A percentile compares a stretch with the other conserved stretches of the same genome.
These are phyloP conservation scores for Boletus vermiculosoides DNA, from an alignment of 768 basidiomycete genomes.

Conservation along the genomic window DNA sequence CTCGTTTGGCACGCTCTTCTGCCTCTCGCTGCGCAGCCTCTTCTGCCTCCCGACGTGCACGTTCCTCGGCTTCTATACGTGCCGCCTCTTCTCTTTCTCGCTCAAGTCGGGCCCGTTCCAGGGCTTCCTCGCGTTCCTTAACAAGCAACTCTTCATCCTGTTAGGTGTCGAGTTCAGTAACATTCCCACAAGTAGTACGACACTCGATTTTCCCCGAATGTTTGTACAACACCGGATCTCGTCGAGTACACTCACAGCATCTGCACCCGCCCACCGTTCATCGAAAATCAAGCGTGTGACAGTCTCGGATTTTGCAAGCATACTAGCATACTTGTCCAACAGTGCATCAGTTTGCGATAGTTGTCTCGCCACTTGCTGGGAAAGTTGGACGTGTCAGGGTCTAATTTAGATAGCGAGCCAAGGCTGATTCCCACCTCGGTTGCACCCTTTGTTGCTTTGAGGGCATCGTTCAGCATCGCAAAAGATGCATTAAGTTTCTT, in stretches of 20 bases:
- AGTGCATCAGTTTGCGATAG: slow-evolving; percentile 70
- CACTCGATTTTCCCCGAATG: background rate
- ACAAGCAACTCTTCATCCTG: slow-evolving; percentile 63
- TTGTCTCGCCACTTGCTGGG: slow-evolving; percentile 63
- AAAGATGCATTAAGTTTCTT: slow-evolving; percentile 73
- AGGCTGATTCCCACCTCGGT: slow-evolving; percentile 54
- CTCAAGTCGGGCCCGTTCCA: slow-evolving; percentile 33
- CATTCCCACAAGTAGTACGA: background rate
- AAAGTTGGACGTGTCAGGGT: background rate
- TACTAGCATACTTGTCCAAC: slow-evolving; percentile 70
- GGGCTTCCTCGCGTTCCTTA: slow-evolving; percentile 39
- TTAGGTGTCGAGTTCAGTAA: background rate
- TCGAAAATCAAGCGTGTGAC: slow-evolving; percentile 70
- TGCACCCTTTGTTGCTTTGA: slow-evolving; percentile 61
- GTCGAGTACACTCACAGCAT: slow-evolving; percentile 48
- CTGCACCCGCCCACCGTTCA: slow-evolving; percentile 73
- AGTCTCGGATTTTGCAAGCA: slow-evolving; percentile 69
- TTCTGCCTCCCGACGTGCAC: slow-evolving; percentile 29
- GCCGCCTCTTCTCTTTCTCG: slow-evolving; percentile 36
- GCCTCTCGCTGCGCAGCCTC: slow-evolving; percentile 41
- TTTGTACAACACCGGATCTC: background rate
- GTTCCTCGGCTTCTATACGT: slow-evolving; percentile 42
- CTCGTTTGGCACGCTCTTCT: slow-evolving; percentile 49
- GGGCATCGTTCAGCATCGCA: slow-evolving; percentile 63
- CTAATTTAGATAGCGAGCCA: background rate